phyloP scores from a whole-genome alignment of 768 basidiomycete genomes.

The Naganishia randhawae region DNA sequence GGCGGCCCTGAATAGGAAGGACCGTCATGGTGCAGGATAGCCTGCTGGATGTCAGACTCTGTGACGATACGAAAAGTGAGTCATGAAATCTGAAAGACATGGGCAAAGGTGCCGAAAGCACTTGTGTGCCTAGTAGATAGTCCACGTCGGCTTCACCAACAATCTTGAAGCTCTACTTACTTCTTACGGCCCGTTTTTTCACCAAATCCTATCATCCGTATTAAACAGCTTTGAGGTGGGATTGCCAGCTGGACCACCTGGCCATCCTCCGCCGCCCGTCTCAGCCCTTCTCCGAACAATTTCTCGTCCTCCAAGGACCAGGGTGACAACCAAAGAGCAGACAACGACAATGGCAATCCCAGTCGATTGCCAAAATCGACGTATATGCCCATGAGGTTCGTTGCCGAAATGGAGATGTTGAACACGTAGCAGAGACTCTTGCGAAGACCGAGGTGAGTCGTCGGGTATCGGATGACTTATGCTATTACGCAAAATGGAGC shows the following conservation, averaged over 20 bases:
- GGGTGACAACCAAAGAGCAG: neutral
- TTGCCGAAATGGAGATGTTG: constrained; percentile 16
- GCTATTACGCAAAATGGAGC: constrained; percentile 14
- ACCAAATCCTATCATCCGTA: too few species aligned
- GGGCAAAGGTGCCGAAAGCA: too few species aligned
- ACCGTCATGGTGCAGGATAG: too few species aligned
- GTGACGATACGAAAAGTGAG: neutral
- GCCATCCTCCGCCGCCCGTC: constrained; percentile 3
- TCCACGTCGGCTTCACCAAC: too few species aligned
- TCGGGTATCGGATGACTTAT: neutral
- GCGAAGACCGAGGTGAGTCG: neutral
- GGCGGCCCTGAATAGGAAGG: too few species aligned
- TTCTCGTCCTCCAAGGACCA: constrained; percentile 1
- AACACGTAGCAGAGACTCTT: neutral
- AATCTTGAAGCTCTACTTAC: too few species aligned
- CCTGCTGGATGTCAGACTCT: neutral
- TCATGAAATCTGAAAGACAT: too few species aligned
- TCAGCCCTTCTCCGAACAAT: neutral
- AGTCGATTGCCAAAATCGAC: constrained; percentile 10
- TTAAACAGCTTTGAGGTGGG: neutral
- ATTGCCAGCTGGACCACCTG: too few species aligned
- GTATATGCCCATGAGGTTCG: constrained; percentile 11
- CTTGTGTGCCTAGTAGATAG: too few species aligned
- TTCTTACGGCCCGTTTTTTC: too few species aligned
- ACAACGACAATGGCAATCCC: neutral